Base-by-base conservation (phyloP, 2,329 filamentous ascomycete genomes). In the Botryotinia globosa region DNA sequence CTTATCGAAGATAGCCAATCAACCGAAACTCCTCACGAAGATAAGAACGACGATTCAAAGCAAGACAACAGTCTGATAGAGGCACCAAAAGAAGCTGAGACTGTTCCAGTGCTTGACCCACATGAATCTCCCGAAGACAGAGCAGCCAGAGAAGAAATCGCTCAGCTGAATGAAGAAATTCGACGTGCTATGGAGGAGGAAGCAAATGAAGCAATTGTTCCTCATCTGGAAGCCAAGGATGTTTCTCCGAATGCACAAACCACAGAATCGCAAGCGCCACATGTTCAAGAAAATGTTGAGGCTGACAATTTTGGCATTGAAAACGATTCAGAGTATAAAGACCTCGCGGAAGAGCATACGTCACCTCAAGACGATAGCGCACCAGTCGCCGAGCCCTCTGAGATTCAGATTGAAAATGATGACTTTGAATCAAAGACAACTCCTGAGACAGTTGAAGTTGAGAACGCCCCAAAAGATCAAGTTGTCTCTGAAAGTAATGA, bases 141-240 rank as follows among this genome's bases (percentile, higher is more conserved):
- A 71, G 59, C 48, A 51, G 72, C 67, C 3, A 72, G 71, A 59
- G 72, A 68, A 34, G 64, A 48, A 29, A 72, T 72, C 39, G 69
- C 45, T 39, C 37, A 72, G n/a, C 22, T 72, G 20, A 72, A 72
- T 45, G 62, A 72, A 25, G 62, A 72, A 22, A 72, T 72, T 18
- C 48, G 69, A 66, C 62, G n/a, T 34, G 69, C 69, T 34, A 72
- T 72, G 69, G 61, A 67, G 29, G 62, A 72, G 29, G 69, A 72
- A 58, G 62, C 25, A 25, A 29, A 16, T 29, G 61, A 37, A 22
- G 12, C 63, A 45, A 44, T 65, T 51, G n/a, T 72, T 7, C 34
- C 61, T 44, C 65, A 61, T 42, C 42, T 37, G 32, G 51, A 72
- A 56, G 29, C 25, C 9, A 32, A 51, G 8, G 12, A 45, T n/a